These are phyloP conservation scores for Anastatica hierochuntica DNA, from an alignment of 345 rosid genomes.

Conservation along the genomic window DNA sequence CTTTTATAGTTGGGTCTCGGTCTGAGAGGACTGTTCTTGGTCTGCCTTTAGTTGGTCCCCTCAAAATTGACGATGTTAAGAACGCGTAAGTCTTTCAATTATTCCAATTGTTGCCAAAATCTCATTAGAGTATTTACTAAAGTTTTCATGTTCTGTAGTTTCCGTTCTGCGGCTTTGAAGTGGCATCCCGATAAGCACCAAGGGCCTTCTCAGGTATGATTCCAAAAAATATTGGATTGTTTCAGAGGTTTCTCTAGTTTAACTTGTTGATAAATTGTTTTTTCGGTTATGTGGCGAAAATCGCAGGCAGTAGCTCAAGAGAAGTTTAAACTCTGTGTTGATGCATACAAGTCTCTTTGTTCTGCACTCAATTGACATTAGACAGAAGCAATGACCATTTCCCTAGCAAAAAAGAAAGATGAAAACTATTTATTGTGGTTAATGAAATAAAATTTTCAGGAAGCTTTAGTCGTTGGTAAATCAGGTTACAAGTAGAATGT, in stretches of 20 bases:
- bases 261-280: background rate
- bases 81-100: conserved; percentile 44
- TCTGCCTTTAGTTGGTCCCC: conserved; percentile 54
- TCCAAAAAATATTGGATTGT: background rate
- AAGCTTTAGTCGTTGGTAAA: too few relatives aligned
- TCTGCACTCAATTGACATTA: conserved; percentile 32
- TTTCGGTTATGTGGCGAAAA: background rate
- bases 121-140: background rate
- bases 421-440: too few relatives aligned
- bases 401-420: too few relatives aligned
- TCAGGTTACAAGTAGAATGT: too few relatives aligned
- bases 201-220: conserved; percentile 55
- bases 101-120: background rate
- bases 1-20: conserved; percentile 34
- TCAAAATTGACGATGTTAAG: conserved; percentile 69
- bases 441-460: too few relatives aligned
- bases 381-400: too few relatives aligned
- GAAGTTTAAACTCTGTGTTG: conserved; percentile 70
- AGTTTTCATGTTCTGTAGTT: conserved; percentile 35
- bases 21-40: conserved; percentile 58
- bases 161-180: conserved; percentile 58
- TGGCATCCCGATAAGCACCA: conserved; percentile 97
- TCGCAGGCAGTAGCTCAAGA: conserved; percentile 71
- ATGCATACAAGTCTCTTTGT: conserved; percentile 73
- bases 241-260: background rate